Conservation (phyloP, 768 basidiomycete species). For the Scleroderma bovista region DNA sequence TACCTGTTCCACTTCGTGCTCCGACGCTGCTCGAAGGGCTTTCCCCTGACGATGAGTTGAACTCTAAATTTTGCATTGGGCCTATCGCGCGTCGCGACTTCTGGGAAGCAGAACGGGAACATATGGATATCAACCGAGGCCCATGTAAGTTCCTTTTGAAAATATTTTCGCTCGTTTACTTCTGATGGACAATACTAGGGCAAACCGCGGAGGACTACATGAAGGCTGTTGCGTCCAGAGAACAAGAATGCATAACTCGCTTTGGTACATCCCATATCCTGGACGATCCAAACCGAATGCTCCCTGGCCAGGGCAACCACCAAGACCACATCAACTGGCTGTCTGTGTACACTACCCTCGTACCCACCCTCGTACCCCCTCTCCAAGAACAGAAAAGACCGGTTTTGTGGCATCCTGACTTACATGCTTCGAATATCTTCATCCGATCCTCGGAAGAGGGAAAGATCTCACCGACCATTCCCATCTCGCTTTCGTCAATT, state of each 20-base stretch:
- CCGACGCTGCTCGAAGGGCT: conserved; percentile 9
- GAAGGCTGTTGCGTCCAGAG: conserved; percentile 11
- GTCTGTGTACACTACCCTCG: neutral
- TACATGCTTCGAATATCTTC: conserved; percentile 11
- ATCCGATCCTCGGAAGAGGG: conserved; percentile 1
- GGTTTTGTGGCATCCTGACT: conserved; percentile 12
- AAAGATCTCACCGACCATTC: neutral
- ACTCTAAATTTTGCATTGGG: conserved; percentile 25
- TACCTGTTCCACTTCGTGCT: conserved; percentile 6
- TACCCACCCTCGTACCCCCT: conserved; percentile 4
- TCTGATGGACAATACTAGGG: conserved; percentile 10
- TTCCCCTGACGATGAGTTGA: conserved; percentile 7
- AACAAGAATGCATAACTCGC: conserved; percentile 8
- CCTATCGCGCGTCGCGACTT: conserved; percentile 24
- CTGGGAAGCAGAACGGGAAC: conserved; percentile 23
- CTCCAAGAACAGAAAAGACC: conserved; percentile 4
- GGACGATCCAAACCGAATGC: conserved; percentile 8
- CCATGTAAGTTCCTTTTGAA: conserved; percentile 24
- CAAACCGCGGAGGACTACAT: conserved; percentile 12
- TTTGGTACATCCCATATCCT: conserved; percentile 4
- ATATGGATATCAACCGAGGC: conserved; percentile 24
- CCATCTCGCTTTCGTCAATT: conserved; percentile 7
- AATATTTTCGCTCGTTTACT: neutral
- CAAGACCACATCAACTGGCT: conserved; percentile 7
- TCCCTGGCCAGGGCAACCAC: conserved; percentile 6